Evolutionary conservation across 2,329 filamentous ascomycete genomes (phyloP).

Genomic region (Paecilomyces niveus): DNA sequence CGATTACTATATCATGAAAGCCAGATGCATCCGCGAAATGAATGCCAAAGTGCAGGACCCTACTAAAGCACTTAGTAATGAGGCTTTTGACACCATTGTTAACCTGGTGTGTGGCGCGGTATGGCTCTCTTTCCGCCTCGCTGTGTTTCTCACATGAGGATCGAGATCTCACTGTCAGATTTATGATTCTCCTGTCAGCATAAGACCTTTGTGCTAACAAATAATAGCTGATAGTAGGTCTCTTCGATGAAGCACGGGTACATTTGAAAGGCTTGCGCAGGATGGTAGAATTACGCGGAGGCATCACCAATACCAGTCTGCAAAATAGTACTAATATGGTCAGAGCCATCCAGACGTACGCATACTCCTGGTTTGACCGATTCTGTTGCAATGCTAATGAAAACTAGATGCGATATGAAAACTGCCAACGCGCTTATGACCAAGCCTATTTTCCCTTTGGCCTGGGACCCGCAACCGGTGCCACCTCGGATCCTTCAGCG

Average conservation of each 20-base stretch:
- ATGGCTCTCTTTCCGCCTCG: conserved; percentile 5
- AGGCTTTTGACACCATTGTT: conserved; percentile 31
- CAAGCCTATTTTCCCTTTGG: conserved; percentile 26
- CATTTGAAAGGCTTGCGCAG: conserved; percentile 31
- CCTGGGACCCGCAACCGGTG: conserved; percentile 24
- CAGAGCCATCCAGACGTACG: conserved; percentile 23
- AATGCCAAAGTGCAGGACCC: conserved; percentile 24
- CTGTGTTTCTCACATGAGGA: not conserved
- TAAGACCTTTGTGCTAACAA: conserved; percentile 6
- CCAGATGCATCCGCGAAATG: conserved; percentile 26
- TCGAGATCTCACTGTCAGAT: not conserved
- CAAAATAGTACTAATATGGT: conserved; percentile 15
- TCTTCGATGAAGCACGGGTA: conserved; percentile 31
- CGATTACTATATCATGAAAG: conserved; percentile 34
- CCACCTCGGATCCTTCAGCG: conserved; percentile 17
- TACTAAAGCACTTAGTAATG: conserved; percentile 18
- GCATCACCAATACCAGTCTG: conserved; percentile 19
- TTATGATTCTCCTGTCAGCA: not conserved
- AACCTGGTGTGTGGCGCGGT: conserved; percentile 31
- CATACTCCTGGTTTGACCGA: not conserved
- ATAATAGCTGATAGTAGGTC: conserved; percentile 26
- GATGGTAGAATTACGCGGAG: conserved; percentile 32
- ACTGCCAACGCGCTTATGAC: conserved; percentile 25
- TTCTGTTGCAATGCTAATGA: conserved; percentile 3
- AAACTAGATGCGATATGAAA: conserved; percentile 26